A percentile compares a stretch with the other conserved stretches of the same genome.
These are phyloP conservation scores for Cubamyces sp. DNA, from an alignment of 768 basidiomycete species.

Conservation along the genomic window DNA sequence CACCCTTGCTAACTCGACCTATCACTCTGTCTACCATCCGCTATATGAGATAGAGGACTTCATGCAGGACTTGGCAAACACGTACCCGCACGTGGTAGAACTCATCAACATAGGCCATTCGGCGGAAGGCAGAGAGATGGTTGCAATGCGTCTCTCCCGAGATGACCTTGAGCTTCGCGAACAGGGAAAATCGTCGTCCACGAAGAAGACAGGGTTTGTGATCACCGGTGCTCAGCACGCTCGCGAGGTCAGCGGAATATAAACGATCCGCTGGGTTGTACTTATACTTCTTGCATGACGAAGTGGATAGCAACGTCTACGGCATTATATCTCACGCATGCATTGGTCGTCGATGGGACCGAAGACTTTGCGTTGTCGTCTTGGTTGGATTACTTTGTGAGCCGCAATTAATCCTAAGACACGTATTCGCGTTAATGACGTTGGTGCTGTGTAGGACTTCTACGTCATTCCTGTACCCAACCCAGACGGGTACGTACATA, in stretches of 20 bases:
- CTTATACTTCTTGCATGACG: neutral
- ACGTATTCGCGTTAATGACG: neutral
- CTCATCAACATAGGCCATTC: constrained; percentile 59
- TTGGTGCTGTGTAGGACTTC: constrained; percentile 49
- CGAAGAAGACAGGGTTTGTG: constrained; percentile 52
- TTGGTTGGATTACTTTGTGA: constrained; percentile 59
- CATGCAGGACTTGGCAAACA: constrained; percentile 47
- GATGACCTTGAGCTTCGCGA: constrained; percentile 17
- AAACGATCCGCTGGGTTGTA: constrained; percentile 1
- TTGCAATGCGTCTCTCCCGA: constrained; percentile 53
- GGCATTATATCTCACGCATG: constrained; percentile 72
- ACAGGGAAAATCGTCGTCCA: constrained; percentile 10
- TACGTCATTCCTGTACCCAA: constrained; percentile 70
- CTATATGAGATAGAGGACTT: constrained; percentile 57
- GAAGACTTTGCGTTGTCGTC: constrained; percentile 49
- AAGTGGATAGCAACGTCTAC: constrained; percentile 85
- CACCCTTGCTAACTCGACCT: constrained; percentile 38
- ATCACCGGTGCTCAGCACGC: constrained; percentile 77
- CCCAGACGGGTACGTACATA: constrained; percentile 76
- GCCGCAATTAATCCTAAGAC: constrained; percentile 27
- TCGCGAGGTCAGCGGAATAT: constrained; percentile 59
- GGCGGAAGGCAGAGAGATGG: constrained; percentile 62
- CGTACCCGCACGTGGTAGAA: constrained; percentile 50
- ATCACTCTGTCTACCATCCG: constrained; percentile 57
- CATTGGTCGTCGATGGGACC: constrained; percentile 55